These are phyloP conservation scores for Nicotiana attenuata DNA, from an alignment of 257 asterid species.

Conservation along the genomic window DNA sequence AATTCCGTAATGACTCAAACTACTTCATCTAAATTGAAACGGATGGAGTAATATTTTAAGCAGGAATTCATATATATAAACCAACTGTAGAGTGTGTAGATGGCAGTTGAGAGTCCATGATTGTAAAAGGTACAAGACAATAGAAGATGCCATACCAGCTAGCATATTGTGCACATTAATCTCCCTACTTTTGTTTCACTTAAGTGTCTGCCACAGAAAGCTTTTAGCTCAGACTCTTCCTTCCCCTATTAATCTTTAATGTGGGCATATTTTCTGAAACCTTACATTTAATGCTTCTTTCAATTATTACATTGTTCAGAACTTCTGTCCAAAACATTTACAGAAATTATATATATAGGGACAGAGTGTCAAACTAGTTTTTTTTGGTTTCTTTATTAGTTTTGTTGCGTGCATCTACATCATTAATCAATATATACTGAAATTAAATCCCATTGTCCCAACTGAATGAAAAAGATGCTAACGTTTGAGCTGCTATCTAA, in stretches of 20 bases:
- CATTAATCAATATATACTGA: neutral
- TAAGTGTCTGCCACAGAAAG: neutral
- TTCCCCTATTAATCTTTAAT: neutral
- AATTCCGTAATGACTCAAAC: too few species aligned
- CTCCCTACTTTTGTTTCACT: neutral
- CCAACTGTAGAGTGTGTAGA: neutral
- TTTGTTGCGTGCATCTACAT: neutral
- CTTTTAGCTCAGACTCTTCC: neutral
- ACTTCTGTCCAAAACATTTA: neutral
- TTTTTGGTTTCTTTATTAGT: neutral
- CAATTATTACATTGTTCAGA: neutral
- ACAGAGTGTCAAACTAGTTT: neutral
- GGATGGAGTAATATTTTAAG: neutral
- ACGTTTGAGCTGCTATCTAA: neutral
- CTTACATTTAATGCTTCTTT: neutral
- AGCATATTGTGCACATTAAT: neutral
- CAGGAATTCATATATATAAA: neutral
- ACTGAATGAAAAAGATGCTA: neutral
- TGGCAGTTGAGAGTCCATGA: slow-evolving; percentile 1
- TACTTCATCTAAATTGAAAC: too few species aligned
- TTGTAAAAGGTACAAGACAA: slow-evolving; percentile 8
- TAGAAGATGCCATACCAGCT: slow-evolving; percentile 14
- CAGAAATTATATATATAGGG: neutral
- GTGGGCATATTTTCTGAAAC: neutral
- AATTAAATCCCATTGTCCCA: neutral